These are phyloP conservation scores for Suhomyces atakaporum DNA, from an alignment of 1,139 yeast genomes.

Conservation along the genomic window DNA sequence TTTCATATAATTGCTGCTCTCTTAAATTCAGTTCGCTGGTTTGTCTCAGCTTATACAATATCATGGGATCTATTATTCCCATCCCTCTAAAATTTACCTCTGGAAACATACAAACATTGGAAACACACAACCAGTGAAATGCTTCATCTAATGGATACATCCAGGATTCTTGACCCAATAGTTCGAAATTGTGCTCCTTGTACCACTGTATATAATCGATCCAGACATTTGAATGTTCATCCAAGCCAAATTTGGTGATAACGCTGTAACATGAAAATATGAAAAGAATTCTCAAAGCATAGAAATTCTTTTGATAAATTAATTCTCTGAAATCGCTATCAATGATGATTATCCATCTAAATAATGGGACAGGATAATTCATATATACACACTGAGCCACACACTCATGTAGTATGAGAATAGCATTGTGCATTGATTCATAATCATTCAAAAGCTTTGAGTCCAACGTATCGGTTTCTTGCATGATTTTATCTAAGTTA, in stretches of 20 bases:
- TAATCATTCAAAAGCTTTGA: constrained; percentile 12
- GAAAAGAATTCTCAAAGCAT: constrained; percentile 29
- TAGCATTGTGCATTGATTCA: constrained; percentile 14
- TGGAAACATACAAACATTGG: constrained; percentile 3
- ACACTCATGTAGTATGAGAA: constrained; percentile 18
- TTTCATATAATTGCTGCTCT: too few relatives aligned
- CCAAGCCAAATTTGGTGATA: constrained; percentile 25
- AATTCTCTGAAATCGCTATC: constrained; percentile 21
- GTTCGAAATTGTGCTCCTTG: constrained; percentile 15
- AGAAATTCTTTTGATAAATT: constrained; percentile 22
- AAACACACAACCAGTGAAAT: constrained; percentile 12
- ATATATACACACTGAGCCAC: constrained; percentile 17
- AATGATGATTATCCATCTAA: constrained; percentile 29
- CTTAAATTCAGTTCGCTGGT: too few relatives aligned
- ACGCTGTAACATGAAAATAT: constrained; percentile 24
- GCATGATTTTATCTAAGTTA: constrained; percentile 11
- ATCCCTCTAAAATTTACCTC: constrained; percentile 1
- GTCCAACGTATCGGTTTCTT: constrained; percentile 12
- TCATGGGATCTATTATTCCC: constrained; percentile 7
- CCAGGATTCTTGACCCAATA: constrained; percentile 22
- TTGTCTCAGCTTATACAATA: background rate
- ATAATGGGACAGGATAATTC: constrained; percentile 32
- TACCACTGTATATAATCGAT: constrained; percentile 30
- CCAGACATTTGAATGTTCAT: constrained; percentile 27
- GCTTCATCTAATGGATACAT: constrained; percentile 17